These are phyloP conservation scores for Fraxinus sp. DNA, from an alignment of 305 asterid genomes.

Conservation along the genomic window DNA sequence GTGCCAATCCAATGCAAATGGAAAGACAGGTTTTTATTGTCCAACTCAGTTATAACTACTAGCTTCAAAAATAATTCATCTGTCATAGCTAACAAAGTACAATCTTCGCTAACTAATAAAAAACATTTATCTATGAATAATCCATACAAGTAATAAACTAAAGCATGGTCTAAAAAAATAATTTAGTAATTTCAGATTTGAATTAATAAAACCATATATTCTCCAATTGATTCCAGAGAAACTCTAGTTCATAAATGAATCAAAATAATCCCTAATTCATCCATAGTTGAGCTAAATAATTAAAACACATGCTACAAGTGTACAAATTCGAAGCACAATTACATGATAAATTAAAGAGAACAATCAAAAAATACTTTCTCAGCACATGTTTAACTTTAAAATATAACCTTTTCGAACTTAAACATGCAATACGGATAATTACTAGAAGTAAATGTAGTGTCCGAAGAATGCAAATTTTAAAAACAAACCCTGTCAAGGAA, in stretches of 20 bases:
- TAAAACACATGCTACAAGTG: not conserved
- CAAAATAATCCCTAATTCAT: not conserved
- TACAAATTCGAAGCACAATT: not conserved
- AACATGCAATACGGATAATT: not conserved
- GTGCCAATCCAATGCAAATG: not conserved
- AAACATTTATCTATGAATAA: not conserved
- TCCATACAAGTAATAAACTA: not conserved
- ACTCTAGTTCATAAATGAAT: not conserved
- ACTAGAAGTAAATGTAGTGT: not conserved
- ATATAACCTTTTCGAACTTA: not conserved
- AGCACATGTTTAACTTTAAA: not conserved
- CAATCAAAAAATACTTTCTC: not conserved
- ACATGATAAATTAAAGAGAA: slow-evolving; percentile 6
- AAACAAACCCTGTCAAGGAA: slow-evolving; percentile 73
- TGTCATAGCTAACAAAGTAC: not conserved
- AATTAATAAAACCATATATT: slow-evolving; percentile 11
- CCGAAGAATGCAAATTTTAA: not conserved
- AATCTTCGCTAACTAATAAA: not conserved
- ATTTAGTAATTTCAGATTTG: not conserved
- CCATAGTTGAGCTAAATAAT: not conserved
- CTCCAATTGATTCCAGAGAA: not conserved
- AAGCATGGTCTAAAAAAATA: not conserved
- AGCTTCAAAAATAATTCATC: not conserved
- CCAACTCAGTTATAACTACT: not conserved
- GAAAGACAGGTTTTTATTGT: not conserved